These are phyloP conservation scores for Tetratostichococcus sp. DNA, from an alignment of 139 green algal species.

Conservation along the genomic window DNA sequence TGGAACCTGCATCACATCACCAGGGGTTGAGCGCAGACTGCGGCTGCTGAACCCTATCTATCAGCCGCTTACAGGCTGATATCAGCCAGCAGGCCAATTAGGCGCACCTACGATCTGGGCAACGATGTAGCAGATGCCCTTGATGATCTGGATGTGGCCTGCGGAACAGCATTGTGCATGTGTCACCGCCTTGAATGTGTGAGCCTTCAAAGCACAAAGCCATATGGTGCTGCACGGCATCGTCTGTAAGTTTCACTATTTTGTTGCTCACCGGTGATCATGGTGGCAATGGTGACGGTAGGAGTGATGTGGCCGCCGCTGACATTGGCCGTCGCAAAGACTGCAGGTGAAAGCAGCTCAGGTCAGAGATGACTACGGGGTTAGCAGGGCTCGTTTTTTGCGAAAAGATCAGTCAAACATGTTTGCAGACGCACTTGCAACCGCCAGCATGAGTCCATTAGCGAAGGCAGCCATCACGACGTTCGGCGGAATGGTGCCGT, in stretches of 20 bases:
- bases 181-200: too few species aligned
- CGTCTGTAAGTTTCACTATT: too few species aligned
- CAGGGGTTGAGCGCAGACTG: conserved; percentile 34
- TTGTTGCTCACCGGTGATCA: conserved; percentile 32
- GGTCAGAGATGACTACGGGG: too few species aligned
- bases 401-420: neutral
- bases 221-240: too few species aligned
- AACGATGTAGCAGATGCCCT: conserved; percentile 54
- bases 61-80: too few species aligned
- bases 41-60: conserved; percentile 20
- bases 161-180: too few species aligned
- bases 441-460: conserved; percentile 31
- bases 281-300: conserved; percentile 60
- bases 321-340: conserved; percentile 66
- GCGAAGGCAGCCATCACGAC: conserved; percentile 12
- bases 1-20: neutral
- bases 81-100: too few species aligned
- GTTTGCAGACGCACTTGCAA: conserved; percentile 3
- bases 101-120: conserved; percentile 54
- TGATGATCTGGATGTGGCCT: conserved; percentile 60
- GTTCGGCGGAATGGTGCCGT: too few species aligned
- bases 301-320: conserved; percentile 65
- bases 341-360: conserved; percentile 27
- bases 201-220: too few species aligned
- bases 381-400: too few species aligned